A percentile compares a stretch with the other conserved stretches of the same genome.
Evolutionary conservation across 257 asterid species (phyloP).

Genomic region (Verbena officinalis): DNA sequence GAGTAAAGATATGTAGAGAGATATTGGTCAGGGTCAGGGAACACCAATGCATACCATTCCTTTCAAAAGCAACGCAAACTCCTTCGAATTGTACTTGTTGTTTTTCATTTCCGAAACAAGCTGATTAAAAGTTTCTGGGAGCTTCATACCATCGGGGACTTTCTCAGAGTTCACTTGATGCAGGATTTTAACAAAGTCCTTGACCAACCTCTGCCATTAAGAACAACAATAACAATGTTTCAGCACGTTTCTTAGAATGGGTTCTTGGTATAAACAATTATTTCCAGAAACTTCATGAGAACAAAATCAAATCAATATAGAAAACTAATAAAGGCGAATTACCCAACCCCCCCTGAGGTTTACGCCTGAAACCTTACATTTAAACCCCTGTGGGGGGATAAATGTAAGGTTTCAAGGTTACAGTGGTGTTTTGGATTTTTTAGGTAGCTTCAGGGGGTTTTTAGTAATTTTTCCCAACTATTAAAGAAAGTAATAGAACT

Average conservation of each 20-base stretch:
- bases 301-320: conserved; percentile 18
- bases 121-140: conserved; percentile 87
- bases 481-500: conserved; percentile 18
- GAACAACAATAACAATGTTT: conserved; percentile 32
- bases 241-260: conserved; percentile 21
- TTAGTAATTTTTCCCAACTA: too few relatives aligned
- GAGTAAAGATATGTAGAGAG: conserved; percentile 10
- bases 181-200: conserved; percentile 85
- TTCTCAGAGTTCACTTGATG: conserved; percentile 89
- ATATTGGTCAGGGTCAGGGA: background rate
- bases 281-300: background rate
- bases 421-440: too few relatives aligned
- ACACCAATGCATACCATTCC: conserved; percentile 76
- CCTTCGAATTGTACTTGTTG: conserved; percentile 80
- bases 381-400: too few relatives aligned
- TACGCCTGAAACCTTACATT: too few relatives aligned
- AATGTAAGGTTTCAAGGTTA: too few relatives aligned
- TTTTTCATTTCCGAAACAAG: conserved; percentile 91
- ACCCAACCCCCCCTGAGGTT: too few relatives aligned
- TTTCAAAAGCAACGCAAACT: conserved; percentile 85
- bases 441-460: too few relatives aligned
- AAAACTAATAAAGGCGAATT: too few relatives aligned
- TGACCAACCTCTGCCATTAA: conserved; percentile 82
- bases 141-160: conserved; percentile 80
- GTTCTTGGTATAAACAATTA: conserved; percentile 6